Conservation (phyloP, 1,284 basidiomycete genomes). For the Trametes sp. region DNA sequence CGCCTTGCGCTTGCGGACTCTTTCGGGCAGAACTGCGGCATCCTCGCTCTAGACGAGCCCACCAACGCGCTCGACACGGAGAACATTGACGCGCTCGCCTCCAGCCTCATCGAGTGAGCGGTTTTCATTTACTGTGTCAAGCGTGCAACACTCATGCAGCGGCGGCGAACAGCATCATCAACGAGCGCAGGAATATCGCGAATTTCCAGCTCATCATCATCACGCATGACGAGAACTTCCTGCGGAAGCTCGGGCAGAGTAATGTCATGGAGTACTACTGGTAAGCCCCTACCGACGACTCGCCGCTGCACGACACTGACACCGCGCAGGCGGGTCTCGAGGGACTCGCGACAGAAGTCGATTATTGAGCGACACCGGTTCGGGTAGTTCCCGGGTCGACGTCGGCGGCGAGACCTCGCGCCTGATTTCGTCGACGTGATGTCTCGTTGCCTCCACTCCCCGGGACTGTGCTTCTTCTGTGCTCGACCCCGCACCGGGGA, state of each 20-base stretch:
- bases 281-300: conserved; percentile 51
- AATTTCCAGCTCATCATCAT: conserved; percentile 99
- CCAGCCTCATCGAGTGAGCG: conserved; percentile 89
- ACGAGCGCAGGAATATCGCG: conserved; percentile 85
- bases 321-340: conserved; percentile 58
- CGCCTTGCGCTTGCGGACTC: conserved; percentile 97
- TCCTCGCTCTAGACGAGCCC: conserved; percentile 97
- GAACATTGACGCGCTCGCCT: conserved; percentile 95
- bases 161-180: conserved; percentile 75
- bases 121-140: conserved; percentile 3
- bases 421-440: conserved; percentile 15
- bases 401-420: conserved; percentile 21
- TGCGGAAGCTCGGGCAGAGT: conserved; percentile 82
- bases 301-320: conserved; percentile 8
- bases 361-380: conserved; percentile 74
- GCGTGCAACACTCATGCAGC: conserved; percentile 2
- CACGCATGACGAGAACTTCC: conserved; percentile 93
- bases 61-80: conserved; percentile 97
- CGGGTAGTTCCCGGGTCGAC: conserved; percentile 46
- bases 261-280: conserved; percentile 94
- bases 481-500: not conserved
- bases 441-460: conserved; percentile 19
- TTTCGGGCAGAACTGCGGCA: conserved; percentile 97
- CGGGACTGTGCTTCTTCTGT: not conserved
- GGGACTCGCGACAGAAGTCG: conserved; percentile 75